Evolutionary conservation across 768 basidiomycete genomes (phyloP).

Genomic region (Lyophyllum semitale): DNA sequence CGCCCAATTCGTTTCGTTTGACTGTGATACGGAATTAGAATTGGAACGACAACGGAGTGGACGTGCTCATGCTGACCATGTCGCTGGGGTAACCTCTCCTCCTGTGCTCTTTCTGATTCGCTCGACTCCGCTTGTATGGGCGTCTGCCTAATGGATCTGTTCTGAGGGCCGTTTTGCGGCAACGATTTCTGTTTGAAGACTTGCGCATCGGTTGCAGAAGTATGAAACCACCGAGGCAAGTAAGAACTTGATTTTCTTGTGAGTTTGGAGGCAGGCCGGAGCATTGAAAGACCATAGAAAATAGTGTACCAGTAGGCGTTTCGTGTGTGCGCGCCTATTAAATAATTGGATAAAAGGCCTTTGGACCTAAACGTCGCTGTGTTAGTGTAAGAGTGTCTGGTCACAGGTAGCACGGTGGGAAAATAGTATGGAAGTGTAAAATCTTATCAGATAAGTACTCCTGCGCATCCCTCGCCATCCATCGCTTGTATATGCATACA

Average conservation of each 20-base stretch:
- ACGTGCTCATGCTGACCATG: conserved; percentile 10
- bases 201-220: conserved; percentile 23
- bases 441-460: conserved; percentile 19
- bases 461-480: background rate
- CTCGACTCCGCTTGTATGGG: background rate
- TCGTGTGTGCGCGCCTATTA: background rate
- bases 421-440: background rate
- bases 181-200: conserved; percentile 19
- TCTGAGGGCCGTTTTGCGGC: background rate
- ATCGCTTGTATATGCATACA: too few relatives aligned
- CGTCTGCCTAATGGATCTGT: background rate
- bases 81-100: conserved; percentile 3
- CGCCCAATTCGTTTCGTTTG: conserved; percentile 87
- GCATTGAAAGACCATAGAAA: conserved; percentile 25
- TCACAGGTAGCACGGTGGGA: background rate
- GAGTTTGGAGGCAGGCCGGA: conserved; percentile 19
- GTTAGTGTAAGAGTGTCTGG: background rate
- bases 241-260: conserved; percentile 24
- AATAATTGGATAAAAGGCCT: background rate
- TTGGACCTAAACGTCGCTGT: too few relatives aligned
- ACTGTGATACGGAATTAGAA: conserved; percentile 31
- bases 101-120: conserved; percentile 2
- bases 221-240: conserved; percentile 32
- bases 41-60: background rate
- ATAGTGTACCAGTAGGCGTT: background rate